These are phyloP conservation scores for Podaxis sp. DNA, from an alignment of 768 basidiomycete species.

Conservation along the genomic window DNA sequence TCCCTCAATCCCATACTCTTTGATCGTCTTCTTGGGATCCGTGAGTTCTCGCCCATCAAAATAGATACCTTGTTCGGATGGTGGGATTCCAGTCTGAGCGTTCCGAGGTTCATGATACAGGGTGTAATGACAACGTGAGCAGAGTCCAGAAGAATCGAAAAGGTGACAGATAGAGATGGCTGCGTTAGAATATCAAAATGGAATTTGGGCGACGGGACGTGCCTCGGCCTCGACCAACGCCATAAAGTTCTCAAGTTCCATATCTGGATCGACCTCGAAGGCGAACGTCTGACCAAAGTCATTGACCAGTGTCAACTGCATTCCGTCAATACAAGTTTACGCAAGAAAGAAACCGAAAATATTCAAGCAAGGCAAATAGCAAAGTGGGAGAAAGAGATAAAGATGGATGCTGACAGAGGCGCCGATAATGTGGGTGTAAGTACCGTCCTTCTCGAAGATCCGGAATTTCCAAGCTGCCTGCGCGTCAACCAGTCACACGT, in stretches of 20 bases:
- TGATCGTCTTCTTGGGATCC: slow-evolving; percentile 66
- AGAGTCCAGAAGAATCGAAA: not conserved
- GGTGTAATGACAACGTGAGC: not conserved
- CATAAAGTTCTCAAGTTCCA: slow-evolving; percentile 91
- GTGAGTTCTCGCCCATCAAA: slow-evolving; percentile 62
- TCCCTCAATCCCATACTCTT: slow-evolving; percentile 32
- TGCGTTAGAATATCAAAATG: too few relatives aligned
- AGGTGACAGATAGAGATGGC: not conserved
- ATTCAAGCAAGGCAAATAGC: slow-evolving; percentile 2
- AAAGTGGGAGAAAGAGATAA: slow-evolving; percentile 10
- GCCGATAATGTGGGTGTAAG: not conserved
- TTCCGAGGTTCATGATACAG: not conserved
- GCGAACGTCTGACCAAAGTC: slow-evolving; percentile 60
- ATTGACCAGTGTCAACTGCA: slow-evolving; percentile 71
- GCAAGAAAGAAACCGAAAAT: slow-evolving; percentile 8
- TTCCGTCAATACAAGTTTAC: slow-evolving; percentile 20
- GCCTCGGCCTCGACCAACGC: slow-evolving; percentile 96
- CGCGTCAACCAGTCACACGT: not conserved
- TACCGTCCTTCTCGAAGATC: not conserved
- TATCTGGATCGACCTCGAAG: slow-evolving; percentile 83
- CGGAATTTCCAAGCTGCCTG: not conserved
- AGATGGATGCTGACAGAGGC: not conserved
- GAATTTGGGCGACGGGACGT: slow-evolving; percentile 20
- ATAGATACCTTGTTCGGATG: slow-evolving; percentile 68
- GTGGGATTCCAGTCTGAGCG: slow-evolving; percentile 67